Evolutionary conservation across 768 basidiomycete genomes (phyloP).

Genomic region (Boletus huronensis): DNA sequence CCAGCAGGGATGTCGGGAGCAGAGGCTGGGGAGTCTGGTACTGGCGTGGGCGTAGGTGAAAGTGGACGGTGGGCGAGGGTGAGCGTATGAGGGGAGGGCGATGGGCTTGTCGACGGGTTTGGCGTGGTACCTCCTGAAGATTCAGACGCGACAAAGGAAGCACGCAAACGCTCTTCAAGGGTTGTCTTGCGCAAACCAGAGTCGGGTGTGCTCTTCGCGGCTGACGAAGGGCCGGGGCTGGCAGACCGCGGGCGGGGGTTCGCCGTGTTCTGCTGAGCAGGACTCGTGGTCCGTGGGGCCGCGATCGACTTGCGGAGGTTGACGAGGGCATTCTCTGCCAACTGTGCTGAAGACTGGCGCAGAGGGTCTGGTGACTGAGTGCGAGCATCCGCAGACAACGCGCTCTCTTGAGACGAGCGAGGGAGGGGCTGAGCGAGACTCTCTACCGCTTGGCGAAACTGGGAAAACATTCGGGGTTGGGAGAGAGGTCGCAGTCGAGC

Average conservation of each 20-base stretch:
- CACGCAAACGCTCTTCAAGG: slow-evolving; percentile 75
- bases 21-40: slow-evolving; percentile 39
- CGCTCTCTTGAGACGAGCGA: slow-evolving; percentile 35
- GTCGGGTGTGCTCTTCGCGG: slow-evolving; percentile 15
- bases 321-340: slow-evolving; percentile 58
- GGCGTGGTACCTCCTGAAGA: slow-evolving; percentile 44
- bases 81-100: slow-evolving; percentile 35
- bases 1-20: not conserved
- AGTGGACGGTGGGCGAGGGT: slow-evolving; percentile 33
- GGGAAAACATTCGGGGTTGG: slow-evolving; percentile 60
- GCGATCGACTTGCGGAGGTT: slow-evolving; percentile 64
- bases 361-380: slow-evolving; percentile 37
- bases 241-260: slow-evolving; percentile 21
- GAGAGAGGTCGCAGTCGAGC: not conserved
- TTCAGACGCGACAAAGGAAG: slow-evolving; percentile 58
- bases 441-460: slow-evolving; percentile 72
- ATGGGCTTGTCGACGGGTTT: slow-evolving; percentile 37
- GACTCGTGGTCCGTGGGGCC: slow-evolving; percentile 47
- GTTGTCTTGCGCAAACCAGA: slow-evolving; percentile 47
- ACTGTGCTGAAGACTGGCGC: slow-evolving; percentile 44
- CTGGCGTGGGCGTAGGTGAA: slow-evolving; percentile 43
- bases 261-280: slow-evolving; percentile 23
- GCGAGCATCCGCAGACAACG: slow-evolving; percentile 28
- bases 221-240: slow-evolving; percentile 24
- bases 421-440: slow-evolving; percentile 51